phyloP scores from a whole-genome alignment of 2,329 filamentous ascomycete genomes.

The Cordyceps fumosorosea region DNA sequence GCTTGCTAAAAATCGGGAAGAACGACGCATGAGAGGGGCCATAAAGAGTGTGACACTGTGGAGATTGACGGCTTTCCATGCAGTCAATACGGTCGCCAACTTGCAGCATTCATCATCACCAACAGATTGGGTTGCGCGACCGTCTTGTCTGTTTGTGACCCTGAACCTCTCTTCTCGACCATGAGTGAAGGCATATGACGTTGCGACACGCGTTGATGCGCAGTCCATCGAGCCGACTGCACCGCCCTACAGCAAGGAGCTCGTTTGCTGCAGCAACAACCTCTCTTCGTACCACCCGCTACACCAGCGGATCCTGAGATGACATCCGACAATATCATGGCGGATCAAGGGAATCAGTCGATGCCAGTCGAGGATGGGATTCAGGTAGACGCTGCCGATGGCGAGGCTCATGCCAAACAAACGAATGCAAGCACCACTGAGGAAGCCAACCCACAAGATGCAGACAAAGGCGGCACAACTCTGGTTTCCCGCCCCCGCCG shows the following conservation, averaged over 20 bases:
- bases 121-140: background rate
- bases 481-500: background rate
- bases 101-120: background rate
- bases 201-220: background rate
- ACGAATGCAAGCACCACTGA: background rate
- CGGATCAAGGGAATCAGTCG: background rate
- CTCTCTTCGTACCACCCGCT: background rate
- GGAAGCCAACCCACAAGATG: background rate
- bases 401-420: background rate
- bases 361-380: background rate
- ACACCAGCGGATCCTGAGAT: background rate
- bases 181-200: background rate
- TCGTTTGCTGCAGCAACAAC: background rate
- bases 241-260: background rate
- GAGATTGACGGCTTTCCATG: background rate
- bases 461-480: background rate
- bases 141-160: background rate
- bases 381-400: background rate
- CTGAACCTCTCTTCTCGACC: background rate
- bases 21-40: too few species aligned
- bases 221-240: background rate
- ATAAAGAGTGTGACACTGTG: background rate
- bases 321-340: background rate
- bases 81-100: background rate
- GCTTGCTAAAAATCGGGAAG: too few species aligned